Percentiles rank a stretch among this genome's conserved stretches.
These are phyloP conservation scores for Populus deltoides DNA, from an alignment of 345 rosid species.

Conservation along the genomic window DNA sequence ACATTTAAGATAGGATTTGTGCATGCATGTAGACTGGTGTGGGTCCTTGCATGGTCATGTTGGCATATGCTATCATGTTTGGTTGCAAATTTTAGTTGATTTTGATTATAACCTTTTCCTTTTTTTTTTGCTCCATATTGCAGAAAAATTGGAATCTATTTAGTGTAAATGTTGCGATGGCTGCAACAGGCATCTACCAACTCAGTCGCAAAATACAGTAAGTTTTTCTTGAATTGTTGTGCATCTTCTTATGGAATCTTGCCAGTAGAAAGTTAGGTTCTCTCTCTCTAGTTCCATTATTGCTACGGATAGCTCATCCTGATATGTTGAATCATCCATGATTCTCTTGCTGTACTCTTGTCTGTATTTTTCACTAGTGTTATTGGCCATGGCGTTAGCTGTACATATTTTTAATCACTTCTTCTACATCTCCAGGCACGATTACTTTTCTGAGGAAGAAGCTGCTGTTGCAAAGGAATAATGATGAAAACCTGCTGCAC, in stretches of 20 bases:
- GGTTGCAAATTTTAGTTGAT: neutral
- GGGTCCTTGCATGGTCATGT: too few species aligned
- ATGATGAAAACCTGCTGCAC: conserved; percentile 26
- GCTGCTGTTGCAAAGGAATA: conserved; percentile 48
- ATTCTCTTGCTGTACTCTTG: neutral
- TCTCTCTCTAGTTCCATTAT: too few species aligned
- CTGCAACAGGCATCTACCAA: conserved; percentile 82
- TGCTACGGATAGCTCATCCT: too few species aligned
- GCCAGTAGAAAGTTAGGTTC: neutral
- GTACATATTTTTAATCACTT: neutral
- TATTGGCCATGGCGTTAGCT: neutral
- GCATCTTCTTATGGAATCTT: neutral
- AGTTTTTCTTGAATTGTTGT: conserved; percentile 19
- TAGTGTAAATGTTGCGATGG: conserved; percentile 81
- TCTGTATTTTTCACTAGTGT: too few species aligned
- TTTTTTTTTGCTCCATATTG: conserved; percentile 16
- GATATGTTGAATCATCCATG: neutral
- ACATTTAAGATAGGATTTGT: neutral
- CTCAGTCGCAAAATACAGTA: conserved; percentile 75
- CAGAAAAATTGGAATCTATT: conserved; percentile 98
- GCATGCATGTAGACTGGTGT: too few species aligned
- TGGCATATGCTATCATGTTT: neutral
- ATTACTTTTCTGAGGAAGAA: conserved; percentile 47
- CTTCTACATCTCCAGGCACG: conserved; percentile 50
- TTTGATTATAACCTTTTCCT: conserved; percentile 6